Base-by-base conservation (phyloP, 2,329 filamentous ascomycete genomes). In the Alternaria panax region DNA sequence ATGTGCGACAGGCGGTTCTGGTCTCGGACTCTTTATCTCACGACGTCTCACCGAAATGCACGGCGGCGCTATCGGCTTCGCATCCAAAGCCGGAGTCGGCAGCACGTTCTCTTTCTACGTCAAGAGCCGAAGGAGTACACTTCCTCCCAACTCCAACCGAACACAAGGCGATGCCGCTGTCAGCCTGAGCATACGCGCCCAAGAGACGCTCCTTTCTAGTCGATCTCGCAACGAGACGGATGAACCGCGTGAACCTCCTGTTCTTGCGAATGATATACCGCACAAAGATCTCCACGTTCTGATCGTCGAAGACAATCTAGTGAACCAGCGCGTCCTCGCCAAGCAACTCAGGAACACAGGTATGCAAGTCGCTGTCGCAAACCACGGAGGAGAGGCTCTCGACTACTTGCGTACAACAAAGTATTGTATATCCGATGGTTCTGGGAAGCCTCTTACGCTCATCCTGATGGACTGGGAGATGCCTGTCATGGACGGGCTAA, bases 321-420 rank as follows among this genome's bases (percentile, higher is more conserved):
- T 80, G 34, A 80, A 81, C 22, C 79, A 80, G 54, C 72, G 74
- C 27, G 78, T 81, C 16, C 65, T 80, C 14, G 67, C 74, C 4
- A 80, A 77, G 59, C 79, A 80, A 47, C 69, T 81, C 4, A 65
- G 69, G 7, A 76, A 75, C 11, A 55, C 74, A 3, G 76, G 77
- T 7, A 77, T 75, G 65, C 65, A 67, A 12, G 78, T 80, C 8
- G 59, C 65, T 11, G 73, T 80, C 4, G 79, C 78, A 2, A 75
- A 76, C 38, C 73, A 81, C 55, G 79, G 79, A 1, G 67, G 60
- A 7, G 78, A 80, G 64, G 77, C 77, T 0, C 66, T 80, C 1
- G 71, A 75, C 4, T 73, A 78, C 34, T 55, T 80, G 3, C 59
- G 60, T 14, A 69, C 53, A 12, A 79, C 73, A 1, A 64, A 51